Evolutionary conservation across 2,329 filamentous ascomycete species (phyloP).

Genomic region (Ascochyta lentis): DNA sequence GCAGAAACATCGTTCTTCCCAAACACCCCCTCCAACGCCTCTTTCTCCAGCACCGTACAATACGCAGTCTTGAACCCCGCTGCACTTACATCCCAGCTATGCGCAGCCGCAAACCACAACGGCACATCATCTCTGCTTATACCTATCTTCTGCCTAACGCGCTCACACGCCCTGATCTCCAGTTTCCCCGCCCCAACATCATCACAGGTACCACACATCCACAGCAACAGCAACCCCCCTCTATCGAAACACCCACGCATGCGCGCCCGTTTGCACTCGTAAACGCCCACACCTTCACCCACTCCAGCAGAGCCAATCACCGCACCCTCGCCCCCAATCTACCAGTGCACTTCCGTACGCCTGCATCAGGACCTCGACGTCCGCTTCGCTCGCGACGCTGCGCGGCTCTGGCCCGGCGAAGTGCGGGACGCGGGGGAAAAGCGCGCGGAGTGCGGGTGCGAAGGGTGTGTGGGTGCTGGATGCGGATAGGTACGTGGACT

Average conservation of each 20-base stretch:
- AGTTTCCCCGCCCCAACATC: conserved; percentile 59
- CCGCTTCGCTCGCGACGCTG: conserved; percentile 52
- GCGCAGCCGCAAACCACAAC: conserved; percentile 65
- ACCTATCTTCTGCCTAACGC: conserved; percentile 53
- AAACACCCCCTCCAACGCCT: conserved; percentile 59
- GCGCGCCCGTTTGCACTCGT: conserved; percentile 59
- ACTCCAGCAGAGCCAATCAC: conserved; percentile 50
- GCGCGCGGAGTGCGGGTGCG: conserved; percentile 50
- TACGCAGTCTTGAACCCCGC: conserved; percentile 62
- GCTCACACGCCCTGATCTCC: conserved; percentile 55
- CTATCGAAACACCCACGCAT: conserved; percentile 62
- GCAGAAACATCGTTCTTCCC: conserved; percentile 60
- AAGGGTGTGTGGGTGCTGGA: conserved; percentile 54
- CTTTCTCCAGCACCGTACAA: conserved; percentile 60
- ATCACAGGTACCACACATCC: conserved; percentile 55
- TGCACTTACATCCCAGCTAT: conserved; percentile 66
- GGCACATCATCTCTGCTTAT: conserved; percentile 35
- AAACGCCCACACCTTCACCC: conserved; percentile 63
- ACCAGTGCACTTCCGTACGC: conserved; percentile 44
- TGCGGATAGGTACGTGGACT: conserved; percentile 59
- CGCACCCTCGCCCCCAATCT: conserved; percentile 53
- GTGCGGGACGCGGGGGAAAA: conserved; percentile 59
- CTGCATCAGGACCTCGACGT: conserved; percentile 50
- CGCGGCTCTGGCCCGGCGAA: conserved; percentile 54
- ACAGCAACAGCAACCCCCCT: conserved; percentile 35